Base-by-base conservation (phyloP, 2,329 filamentous ascomycete species). In the Talaromyces marneffei region DNA sequence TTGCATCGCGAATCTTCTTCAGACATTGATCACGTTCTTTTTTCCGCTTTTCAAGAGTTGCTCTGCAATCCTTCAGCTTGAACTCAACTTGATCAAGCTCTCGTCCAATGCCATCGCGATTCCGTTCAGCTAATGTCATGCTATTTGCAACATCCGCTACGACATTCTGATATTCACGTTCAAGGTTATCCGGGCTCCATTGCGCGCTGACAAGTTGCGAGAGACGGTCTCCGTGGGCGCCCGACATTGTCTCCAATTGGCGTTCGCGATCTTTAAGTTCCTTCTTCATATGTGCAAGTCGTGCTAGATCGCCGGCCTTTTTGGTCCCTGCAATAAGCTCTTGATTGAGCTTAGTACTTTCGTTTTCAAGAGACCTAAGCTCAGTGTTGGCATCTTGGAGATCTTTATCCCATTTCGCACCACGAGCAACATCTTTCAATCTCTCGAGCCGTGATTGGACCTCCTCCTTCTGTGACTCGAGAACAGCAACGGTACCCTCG, bases 261-360 rank as follows among this genome's bases (percentile, higher is more conserved):
- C 85, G 83, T 72, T 89, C 85, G 60, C 88, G 85, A 66, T 91
- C 87, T 65, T 85, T 84, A 29, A 91, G 75, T 69, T 96, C 90
- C 67, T 92, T 92, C 69, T 89, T 92, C 35, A 92, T 82, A 67
- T 90, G 87, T 61, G 96, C 90, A 10, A 99, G 82, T 67, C 90
- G 88, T 12, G 93, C 94, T 39, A 92, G 84, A 64, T 96, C 92
- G 3, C 88, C 86, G 5, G 92, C 91, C 61, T 90, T 84, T 61
- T 87, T 87, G 2, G 90, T 96, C 62, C 88, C 91, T 68, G 95
- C 89, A 8, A 92, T 83, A 37, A 97, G 83, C 71, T 97, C 93
- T n/a, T 83, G 79, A 48, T 88, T 87, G 29, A 97, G 81, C 66
- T 82, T 86, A 37, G 89, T 85, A 62, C 84, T 87, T 68, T 89